These are phyloP conservation scores for Macrophomina phaseolina DNA, from an alignment of 2,329 filamentous ascomycete genomes.

Conservation along the genomic window DNA sequence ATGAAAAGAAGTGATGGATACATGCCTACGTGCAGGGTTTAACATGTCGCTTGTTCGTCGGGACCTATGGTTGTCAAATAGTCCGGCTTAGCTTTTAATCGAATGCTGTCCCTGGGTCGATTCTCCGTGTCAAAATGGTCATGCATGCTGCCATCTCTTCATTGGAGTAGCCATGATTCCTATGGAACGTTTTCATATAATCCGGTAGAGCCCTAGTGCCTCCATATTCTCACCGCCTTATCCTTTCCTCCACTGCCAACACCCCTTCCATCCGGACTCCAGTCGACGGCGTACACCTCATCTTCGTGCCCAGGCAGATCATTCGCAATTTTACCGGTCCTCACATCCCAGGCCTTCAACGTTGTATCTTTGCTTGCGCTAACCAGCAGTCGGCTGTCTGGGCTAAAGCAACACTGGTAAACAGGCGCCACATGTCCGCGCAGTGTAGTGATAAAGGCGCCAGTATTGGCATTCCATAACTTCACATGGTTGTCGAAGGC, in stretches of 20 bases:
- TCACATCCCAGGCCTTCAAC: constrained; percentile 91
- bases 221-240: constrained; percentile 73
- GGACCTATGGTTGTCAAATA: neutral
- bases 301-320: constrained; percentile 91
- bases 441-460: constrained; percentile 82
- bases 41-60: neutral
- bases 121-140: neutral
- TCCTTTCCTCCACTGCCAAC: constrained; percentile 94
- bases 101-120: neutral
- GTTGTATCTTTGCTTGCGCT: constrained; percentile 92
- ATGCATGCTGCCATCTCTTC: neutral
- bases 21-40: no score
- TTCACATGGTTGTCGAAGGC: constrained; percentile 96
- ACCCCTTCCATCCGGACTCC: constrained; percentile 87
- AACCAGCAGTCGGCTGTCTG: constrained; percentile 87
- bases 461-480: constrained; percentile 80
- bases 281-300: constrained; percentile 93
- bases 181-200: neutral
- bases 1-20: constrained; percentile 20
- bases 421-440: constrained; percentile 90
- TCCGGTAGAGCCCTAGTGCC: constrained; percentile 52
- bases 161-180: neutral
- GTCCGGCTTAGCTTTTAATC: neutral
- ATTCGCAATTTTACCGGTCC: constrained; percentile 77
- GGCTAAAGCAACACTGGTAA: constrained; percentile 90